These are phyloP conservation scores for Cladosporium halotolerans DNA, from an alignment of 2,329 filamentous ascomycete genomes.

Conservation along the genomic window DNA sequence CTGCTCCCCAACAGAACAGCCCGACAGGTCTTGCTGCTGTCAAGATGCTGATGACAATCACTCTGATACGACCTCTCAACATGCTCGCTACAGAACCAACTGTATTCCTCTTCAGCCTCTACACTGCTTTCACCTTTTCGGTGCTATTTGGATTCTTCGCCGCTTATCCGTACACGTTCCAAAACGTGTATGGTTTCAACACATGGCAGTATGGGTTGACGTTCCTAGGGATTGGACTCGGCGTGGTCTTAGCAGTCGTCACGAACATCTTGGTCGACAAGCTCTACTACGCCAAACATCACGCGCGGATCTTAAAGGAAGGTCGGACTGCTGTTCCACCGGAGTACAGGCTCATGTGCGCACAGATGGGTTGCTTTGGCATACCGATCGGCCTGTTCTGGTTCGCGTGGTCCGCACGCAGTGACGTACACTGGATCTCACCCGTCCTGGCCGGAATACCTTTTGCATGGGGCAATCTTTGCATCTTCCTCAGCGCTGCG, in stretches of 20 bases:
- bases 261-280: conserved; percentile 33
- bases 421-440: conserved; percentile 34
- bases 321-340: conserved; percentile 24
- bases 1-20: conserved; percentile 18
- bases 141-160: conserved; percentile 30
- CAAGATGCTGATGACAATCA: conserved; percentile 28
- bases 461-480: conserved; percentile 27
- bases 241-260: conserved; percentile 54
- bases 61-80: conserved; percentile 27
- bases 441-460: conserved; percentile 31
- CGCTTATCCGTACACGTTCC: conserved; percentile 46
- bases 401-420: conserved; percentile 35
- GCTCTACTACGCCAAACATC: conserved; percentile 31
- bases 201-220: conserved; percentile 70
- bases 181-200: conserved; percentile 65
- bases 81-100: conserved; percentile 34
- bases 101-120: conserved; percentile 27
- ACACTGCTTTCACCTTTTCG: conserved; percentile 28
- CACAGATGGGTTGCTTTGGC: conserved; percentile 31
- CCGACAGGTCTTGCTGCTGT: conserved; percentile 23
- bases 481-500: conserved; percentile 28
- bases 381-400: conserved; percentile 33
- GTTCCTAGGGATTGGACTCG: conserved; percentile 65
- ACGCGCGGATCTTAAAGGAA: conserved; percentile 23
- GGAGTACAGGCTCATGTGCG: conserved; percentile 31